Percentiles rank a stretch among this genome's conserved stretches.
Conservation (phyloP, 2,329 filamentous ascomycete genomes). For the Orbilia ellipsospora region DNA sequence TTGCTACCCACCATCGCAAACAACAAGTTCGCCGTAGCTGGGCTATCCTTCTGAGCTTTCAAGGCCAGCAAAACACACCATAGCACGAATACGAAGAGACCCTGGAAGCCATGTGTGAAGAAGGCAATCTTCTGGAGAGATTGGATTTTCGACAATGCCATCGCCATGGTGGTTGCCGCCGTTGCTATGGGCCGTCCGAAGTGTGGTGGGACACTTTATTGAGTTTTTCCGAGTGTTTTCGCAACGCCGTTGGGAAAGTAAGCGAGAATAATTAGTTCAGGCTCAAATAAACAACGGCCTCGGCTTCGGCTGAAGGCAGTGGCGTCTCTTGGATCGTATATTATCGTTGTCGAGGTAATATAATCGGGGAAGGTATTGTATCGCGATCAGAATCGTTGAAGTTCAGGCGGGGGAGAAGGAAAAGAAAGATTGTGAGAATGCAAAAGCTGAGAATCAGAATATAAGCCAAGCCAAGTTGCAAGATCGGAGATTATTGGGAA, state of each 20-base stretch:
- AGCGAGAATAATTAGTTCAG: neutral
- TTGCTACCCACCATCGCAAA: slow-evolving; percentile 45
- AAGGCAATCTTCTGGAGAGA: slow-evolving; percentile 48
- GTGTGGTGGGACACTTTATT: neutral
- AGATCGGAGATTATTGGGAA: slow-evolving; percentile 24
- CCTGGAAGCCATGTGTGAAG: slow-evolving; percentile 52
- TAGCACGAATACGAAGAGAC: slow-evolving; percentile 35
- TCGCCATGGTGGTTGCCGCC: slow-evolving; percentile 28
- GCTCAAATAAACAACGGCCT: neutral
- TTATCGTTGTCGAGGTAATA: neutral
- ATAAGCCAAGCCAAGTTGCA: slow-evolving; percentile 38
- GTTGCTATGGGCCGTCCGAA: slow-evolving; percentile 19
- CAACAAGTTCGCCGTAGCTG: slow-evolving; percentile 35
- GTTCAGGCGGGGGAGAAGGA: neutral
- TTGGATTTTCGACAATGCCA: slow-evolving; percentile 45
- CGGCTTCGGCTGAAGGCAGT: neutral
- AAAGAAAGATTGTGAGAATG: slow-evolving; percentile 13
- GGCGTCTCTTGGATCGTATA: slow-evolving; percentile 6
- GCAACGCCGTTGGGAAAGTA: neutral
- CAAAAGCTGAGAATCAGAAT: slow-evolving; percentile 21
- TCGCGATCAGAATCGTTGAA: slow-evolving; percentile 18
- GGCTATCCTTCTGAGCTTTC: slow-evolving; percentile 47
- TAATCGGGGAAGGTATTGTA: neutral
- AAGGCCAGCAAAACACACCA: slow-evolving; percentile 42
- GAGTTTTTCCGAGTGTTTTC: neutral